A percentile compares a stretch with the other conserved stretches of the same genome.
These are phyloP conservation scores for Macroventuria anomochaeta DNA, from an alignment of 2,329 filamentous ascomycete genomes.

Conservation along the genomic window DNA sequence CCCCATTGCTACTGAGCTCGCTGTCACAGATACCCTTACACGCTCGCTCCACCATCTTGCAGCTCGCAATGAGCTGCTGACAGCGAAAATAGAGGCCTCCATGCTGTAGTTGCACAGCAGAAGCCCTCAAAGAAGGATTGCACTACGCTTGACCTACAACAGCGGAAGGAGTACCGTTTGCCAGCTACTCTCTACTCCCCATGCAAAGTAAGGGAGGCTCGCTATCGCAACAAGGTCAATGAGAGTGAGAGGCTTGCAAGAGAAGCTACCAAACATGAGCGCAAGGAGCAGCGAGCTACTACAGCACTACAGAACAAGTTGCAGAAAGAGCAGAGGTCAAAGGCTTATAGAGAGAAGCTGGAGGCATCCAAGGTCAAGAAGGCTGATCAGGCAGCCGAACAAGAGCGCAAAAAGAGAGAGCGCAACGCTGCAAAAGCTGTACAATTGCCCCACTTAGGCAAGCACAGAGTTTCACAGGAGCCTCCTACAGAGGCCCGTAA, in stretches of 20 bases:
- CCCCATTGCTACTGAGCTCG: too few relatives aligned
- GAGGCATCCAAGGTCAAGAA: not conserved
- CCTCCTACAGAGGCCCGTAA: too few relatives aligned
- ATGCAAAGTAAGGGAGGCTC: not conserved
- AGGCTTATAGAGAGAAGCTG: not conserved
- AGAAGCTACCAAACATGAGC: too few relatives aligned
- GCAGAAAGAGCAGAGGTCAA: not conserved
- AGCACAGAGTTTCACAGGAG: not conserved
- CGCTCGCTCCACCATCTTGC: not conserved
- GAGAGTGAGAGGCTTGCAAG: not conserved
- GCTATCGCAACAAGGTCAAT: not conserved
- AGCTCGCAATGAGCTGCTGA: not conserved
- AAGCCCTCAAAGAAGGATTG: not conserved
- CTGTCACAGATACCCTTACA: too few relatives aligned
- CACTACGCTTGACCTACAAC: not conserved
- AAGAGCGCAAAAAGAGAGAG: not conserved
- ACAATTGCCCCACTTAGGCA: not conserved
- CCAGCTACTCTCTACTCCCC: not conserved
- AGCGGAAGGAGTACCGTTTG: not conserved
- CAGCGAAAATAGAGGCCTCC: not conserved
- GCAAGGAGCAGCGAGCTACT: not conserved
- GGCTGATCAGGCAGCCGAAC: not conserved
- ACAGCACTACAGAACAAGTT: not conserved
- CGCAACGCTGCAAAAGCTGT: not conserved
- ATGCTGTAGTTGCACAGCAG: not conserved